Conservation (phyloP, 2,329 filamentous ascomycete species). For the Chaetothyriales sp. region DNA sequence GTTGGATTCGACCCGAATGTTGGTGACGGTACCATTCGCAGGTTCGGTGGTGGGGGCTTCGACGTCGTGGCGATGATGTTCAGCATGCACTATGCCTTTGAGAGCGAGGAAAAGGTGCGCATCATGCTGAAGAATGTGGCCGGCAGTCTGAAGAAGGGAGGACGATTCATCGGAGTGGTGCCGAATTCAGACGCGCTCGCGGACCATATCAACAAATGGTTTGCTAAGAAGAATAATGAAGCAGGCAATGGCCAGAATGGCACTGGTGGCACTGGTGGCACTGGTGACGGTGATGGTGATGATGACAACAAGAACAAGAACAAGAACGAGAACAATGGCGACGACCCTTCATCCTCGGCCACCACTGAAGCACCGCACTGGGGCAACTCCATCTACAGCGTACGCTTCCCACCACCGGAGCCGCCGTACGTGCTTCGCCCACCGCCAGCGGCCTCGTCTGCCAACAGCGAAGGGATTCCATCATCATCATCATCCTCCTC, state of each 20-base stretch:
- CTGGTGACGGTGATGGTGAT: conserved; percentile 14
- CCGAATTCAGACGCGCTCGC: conserved; percentile 92
- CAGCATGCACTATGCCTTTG: conserved; percentile 97
- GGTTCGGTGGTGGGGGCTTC: conserved; percentile 62
- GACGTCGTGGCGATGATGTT: conserved; percentile 99
- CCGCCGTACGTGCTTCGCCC: conserved; percentile 47
- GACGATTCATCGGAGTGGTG: conserved; percentile 84
- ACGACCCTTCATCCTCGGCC: conserved; percentile 24
- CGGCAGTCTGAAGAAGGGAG: conserved; percentile 78
- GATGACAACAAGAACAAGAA: conserved; percentile 19
- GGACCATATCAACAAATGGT: conserved; percentile 60
- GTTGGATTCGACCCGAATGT: conserved; percentile 72
- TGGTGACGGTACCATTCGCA: conserved; percentile 41
- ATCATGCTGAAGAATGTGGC: conserved; percentile 91
- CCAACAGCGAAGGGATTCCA: neutral
- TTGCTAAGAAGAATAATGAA: conserved; percentile 41
- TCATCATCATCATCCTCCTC: conserved; percentile 20
- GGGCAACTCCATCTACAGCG: conserved; percentile 86
- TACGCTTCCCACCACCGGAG: conserved; percentile 57
- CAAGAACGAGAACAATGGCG: conserved; percentile 1
- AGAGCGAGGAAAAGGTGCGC: conserved; percentile 74
- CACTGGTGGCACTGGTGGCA: conserved; percentile 21
- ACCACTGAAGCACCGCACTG: conserved; percentile 56
- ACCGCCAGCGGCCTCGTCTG: neutral
- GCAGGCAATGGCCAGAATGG: conserved; percentile 16